phyloP scores from a whole-genome alignment of 768 basidiomycete species.

The Porphyrellus cyaneotinctus region DNA sequence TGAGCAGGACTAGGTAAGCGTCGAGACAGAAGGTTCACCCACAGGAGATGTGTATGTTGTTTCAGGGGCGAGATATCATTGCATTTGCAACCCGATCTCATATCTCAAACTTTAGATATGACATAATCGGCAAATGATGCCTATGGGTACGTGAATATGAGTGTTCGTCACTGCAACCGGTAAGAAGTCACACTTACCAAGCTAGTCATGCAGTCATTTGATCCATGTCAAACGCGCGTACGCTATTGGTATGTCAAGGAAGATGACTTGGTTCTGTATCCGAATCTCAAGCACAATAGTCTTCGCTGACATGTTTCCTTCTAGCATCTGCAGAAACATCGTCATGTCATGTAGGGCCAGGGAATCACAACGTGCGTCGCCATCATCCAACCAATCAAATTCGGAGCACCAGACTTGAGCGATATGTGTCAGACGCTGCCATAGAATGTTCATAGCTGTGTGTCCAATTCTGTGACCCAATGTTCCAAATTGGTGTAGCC shows the following conservation, averaged over 20 bases:
- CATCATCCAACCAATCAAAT: constrained; percentile 75
- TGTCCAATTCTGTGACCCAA: constrained; percentile 83
- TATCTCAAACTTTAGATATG: constrained; percentile 94
- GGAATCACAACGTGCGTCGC: constrained; percentile 53
- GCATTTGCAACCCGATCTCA: constrained; percentile 94
- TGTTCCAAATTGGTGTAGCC: constrained; percentile 92
- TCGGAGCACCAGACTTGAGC: constrained; percentile 86
- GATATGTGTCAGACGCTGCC: constrained; percentile 69
- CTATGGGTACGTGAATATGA: constrained; percentile 39
- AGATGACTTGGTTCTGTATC: constrained; percentile 99
- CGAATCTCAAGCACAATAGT: constrained; percentile 93
- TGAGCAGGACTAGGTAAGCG: constrained; percentile 3
- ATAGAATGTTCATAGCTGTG: constrained; percentile 73
- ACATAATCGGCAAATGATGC: constrained; percentile 80
- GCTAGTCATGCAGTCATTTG: constrained; percentile 82
- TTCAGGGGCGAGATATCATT: constrained; percentile 58
- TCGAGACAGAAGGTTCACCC: constrained; percentile 21
- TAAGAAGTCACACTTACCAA: constrained; percentile 47
- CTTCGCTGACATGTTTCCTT: constrained; percentile 70
- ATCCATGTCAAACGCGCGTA: constrained; percentile 89
- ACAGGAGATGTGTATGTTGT: constrained; percentile 85
- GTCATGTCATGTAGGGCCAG: constrained; percentile 47
- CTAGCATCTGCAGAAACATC: constrained; percentile 49
- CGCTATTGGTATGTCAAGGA: constrained; percentile 96
- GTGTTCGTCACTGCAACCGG: not conserved